Evolutionary conservation across 805 yeast genomes (phyloP), one percentile per base, ranked within the genome.

Genomic region (Wickerhamomyces bisporus): DNA sequence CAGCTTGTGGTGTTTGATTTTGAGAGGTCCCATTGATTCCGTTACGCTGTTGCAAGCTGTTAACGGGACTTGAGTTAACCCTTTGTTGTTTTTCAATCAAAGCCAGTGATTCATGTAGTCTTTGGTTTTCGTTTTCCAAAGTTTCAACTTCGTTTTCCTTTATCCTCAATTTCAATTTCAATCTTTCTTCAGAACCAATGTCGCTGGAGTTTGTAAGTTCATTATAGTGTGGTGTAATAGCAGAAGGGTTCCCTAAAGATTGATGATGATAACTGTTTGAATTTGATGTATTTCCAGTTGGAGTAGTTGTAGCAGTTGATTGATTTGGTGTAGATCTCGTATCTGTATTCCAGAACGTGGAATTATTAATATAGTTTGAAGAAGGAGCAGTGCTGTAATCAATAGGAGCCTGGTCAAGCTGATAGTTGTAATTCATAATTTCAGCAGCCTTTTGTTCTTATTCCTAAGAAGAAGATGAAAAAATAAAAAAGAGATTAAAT

Each of bases 91-190:
- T 25, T 8, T 29, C 41, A 12, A 30, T 14, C 9, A 27, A 21
- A 26, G 31, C 36, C 17, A 40, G 24, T n/a, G 51, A 45, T 38
- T 59, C 61, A 30, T 60, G 66, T 35, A 66, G 42, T 29, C 60
- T 60, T 32, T 64, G 62, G 12, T 72, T 57, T 39, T 74, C 79
- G 20, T 50, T 52, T 45, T 73, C 74, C 25, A 75, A 50, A 3
- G 68, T 61, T 30, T 66, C 65, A 27, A 74, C 69, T 29, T 71
- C 70, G 1, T 69, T 61, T 32, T 80, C 77, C 52, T 79, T 81
- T 35, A 79, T 60, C 40, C 69, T 69, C 35, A 81, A 50, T 44
- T 77, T 77, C 34, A 74, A 57, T 46, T 68, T 70, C 39, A 74
- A 55, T 37, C 63, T 58, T 32, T 72, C 75, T 3, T 57, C 61